Evolutionary conservation across 169 alveolate species (phyloP), one percentile per base, ranked within the genome.

Genomic region (Eimeria tenella): DNA sequence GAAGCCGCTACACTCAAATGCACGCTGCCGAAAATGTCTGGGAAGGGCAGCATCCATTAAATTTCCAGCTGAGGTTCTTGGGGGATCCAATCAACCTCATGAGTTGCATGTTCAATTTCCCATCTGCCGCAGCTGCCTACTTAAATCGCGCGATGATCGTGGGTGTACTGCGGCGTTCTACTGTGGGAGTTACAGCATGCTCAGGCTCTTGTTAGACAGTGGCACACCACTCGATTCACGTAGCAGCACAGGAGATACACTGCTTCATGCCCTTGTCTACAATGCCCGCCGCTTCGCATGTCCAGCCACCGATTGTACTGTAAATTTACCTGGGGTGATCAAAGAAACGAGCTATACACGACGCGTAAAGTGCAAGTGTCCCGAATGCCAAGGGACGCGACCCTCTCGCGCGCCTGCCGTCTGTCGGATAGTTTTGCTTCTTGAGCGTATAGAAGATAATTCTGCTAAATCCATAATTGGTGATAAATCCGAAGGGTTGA

Each of bases 261-360:
- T 83, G 31, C 90, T 83, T 13, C 90, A 83, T 25, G 90, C 90
- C 2, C 90, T 83, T 56, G 90, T 83, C n/a, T 83, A 83, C 77
- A 83, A 83, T 75, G 73, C 73, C 5, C 77, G 74, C 62, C 90
- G 90, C 77, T 53, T 53, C 10, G 87, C 52, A 5, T 62, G 19
- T 42, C 70, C 71, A 23, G 53, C 6, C 5, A 52, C 87, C 0
- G 8, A 31, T n/a, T 50, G 71, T 17, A 31, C 60, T 75, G 6
- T 60, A 7, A n/a, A 83, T 5, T 55, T 8, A 55, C 50, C 23
- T 5, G 19, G 31, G 25, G 50, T 17, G 19, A 52, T 4, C n/a
- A 50, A 83, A 31, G 63, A 31, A 19, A 15, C 10, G 55, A 52
- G 31, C 49, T 63, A 49, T 5, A 23, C 63, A 50, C 31, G 53